Base-by-base conservation (phyloP, 2,329 filamentous ascomycete genomes). In the Stachybotrys elegans region DNA sequence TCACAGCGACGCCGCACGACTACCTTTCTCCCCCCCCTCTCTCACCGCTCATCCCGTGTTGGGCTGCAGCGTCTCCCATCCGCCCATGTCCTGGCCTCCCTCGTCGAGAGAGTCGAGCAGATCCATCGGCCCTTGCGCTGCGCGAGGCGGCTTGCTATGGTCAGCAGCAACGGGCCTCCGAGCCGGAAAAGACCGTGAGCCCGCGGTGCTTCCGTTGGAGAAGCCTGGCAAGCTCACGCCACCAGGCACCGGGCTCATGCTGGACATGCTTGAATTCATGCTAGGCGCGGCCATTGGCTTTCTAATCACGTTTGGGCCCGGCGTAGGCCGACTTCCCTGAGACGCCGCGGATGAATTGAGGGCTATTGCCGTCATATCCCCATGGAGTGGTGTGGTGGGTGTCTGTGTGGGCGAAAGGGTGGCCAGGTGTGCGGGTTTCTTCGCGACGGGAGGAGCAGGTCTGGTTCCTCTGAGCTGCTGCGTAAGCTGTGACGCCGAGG, bases 341-440 rank as follows among this genome's bases (percentile, higher is more conserved):
- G 52, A 48, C 22, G 57, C 57, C 13, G 48, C 47, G 40, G 57
- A 58, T 14, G 31, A 34, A 16, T 34, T 8, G 11, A 14, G 14
- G n/a, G n/a, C 19, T 5, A 16, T 9, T 34, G 9, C 31, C n/a
- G 31, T 8, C 14, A 17, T 17, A 16, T 34, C 31, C 11, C 9
- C n/a, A 16, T 13, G 5, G 9, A 34, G 8, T 7, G 31, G n/a
- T 20, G 43, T 22, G 4, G 51, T 46, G n/a, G 57, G 52, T 39
- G 54, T 58, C 21, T 53, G 46, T 16, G 43, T 44, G 2, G 57
- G 59, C 3, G 60, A 58, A 32, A 53, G 52, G 6, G 58, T 56
- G 14, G 65, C 53, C 5, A 81, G 68, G 50, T 81, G 76, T 3
- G 75, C 70, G 2, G 83, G 83, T 54, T 86, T 86, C 58, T 71